phyloP scores from a whole-genome alignment of 495 filamentous ascomycete genomes.

The Penicillium coffeae region DNA sequence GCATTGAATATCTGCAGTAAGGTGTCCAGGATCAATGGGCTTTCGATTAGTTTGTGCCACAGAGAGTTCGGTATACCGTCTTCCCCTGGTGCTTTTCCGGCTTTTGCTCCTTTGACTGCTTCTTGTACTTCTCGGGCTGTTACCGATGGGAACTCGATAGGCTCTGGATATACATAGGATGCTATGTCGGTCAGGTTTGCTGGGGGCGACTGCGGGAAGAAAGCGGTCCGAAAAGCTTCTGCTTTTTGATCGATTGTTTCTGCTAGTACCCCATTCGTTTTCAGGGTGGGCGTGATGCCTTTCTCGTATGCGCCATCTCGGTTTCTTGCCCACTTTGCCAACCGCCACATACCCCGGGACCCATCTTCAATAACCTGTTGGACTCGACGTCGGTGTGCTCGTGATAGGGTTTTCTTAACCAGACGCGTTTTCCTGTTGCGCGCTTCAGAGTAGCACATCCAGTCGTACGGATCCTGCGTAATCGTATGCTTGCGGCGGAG shows the following conservation, averaged over 20 bases:
- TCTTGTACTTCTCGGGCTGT: background rate
- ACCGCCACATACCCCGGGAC: too few relatives aligned
- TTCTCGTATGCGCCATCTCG: background rate
- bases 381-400: too few relatives aligned
- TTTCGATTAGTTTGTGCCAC: conserved; percentile 6
- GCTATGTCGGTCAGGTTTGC: conserved; percentile 8
- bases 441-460: too few relatives aligned
- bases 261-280: background rate
- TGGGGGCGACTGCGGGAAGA: conserved; percentile 6
- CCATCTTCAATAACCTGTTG: too few relatives aligned
- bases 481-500: too few relatives aligned
- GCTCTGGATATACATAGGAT: conserved; percentile 2
- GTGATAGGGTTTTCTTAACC: too few relatives aligned
- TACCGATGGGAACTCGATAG: background rate
- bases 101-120: background rate
- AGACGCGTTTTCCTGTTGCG: too few relatives aligned
- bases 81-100: conserved; percentile 4
- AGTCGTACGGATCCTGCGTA: too few relatives aligned
- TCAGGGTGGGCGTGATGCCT: conserved; percentile 1
- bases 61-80: conserved; percentile 8
- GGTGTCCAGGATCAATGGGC: background rate
- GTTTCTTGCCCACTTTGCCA: conserved; percentile 1
- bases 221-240: background rate
- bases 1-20: conserved; percentile 1
- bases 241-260: conserved; percentile 1